phyloP scores from a whole-genome alignment of 306 rosid species.

The Dryas alaskensis region DNA sequence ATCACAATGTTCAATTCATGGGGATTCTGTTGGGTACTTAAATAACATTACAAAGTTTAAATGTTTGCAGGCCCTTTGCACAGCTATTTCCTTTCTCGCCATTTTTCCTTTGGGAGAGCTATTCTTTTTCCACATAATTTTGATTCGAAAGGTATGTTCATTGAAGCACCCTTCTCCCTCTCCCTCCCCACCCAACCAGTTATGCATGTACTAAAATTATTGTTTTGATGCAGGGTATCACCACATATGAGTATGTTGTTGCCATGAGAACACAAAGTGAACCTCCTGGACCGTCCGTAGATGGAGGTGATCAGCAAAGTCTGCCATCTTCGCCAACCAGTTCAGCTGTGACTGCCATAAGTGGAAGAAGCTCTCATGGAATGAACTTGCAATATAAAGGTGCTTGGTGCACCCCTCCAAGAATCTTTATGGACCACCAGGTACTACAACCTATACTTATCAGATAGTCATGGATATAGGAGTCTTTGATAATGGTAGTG shows the following conservation, averaged over 20 bases:
- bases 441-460: conserved; percentile 24
- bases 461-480: background rate
- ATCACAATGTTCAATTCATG: background rate
- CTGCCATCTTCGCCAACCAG: conserved; percentile 74
- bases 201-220: conserved; percentile 3
- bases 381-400: conserved; percentile 73
- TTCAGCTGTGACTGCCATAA: conserved; percentile 71
- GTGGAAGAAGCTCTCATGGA: conserved; percentile 87
- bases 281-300: conserved; percentile 75
- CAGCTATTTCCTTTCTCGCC: conserved; percentile 64
- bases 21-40: background rate
- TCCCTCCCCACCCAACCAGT: background rate
- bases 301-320: conserved; percentile 76
- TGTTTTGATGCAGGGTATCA: conserved; percentile 56
- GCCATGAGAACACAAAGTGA: conserved; percentile 84
- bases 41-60: background rate
- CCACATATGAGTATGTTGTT: conserved; percentile 80
- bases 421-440: conserved; percentile 87
- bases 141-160: conserved; percentile 66
- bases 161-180: background rate
- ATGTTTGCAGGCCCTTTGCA: conserved; percentile 68
- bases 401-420: conserved; percentile 87
- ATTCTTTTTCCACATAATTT: conserved; percentile 78
- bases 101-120: conserved; percentile 76
- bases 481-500: background rate